Percentiles rank a stretch among this genome's conserved stretches.
Conservation (phyloP, 352 stramenopile genomes). For the Phytophthora sojae region DNA sequence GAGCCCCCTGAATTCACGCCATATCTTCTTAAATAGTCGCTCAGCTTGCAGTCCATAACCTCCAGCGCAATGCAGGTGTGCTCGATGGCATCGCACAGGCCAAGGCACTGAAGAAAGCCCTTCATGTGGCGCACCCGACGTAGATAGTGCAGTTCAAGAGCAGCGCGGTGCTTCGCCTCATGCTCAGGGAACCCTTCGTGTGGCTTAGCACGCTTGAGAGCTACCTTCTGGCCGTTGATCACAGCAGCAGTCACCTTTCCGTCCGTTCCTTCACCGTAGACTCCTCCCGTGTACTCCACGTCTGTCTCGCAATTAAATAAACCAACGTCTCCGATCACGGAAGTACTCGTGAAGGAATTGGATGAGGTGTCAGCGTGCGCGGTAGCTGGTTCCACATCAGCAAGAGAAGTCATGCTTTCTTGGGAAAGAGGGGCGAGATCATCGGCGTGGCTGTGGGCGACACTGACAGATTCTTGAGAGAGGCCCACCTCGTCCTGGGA, state of each 20-base stretch:
- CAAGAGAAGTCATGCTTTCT: slow-evolving; percentile 28
- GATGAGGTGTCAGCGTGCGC: slow-evolving; percentile 18
- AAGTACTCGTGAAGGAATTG: slow-evolving; percentile 76
- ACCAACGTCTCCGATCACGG: slow-evolving; percentile 84
- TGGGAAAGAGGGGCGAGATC: slow-evolving; percentile 37
- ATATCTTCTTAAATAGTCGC: slow-evolving; percentile 83
- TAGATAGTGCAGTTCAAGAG: slow-evolving; percentile 83
- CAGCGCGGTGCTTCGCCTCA: slow-evolving; percentile 82
- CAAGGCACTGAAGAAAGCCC: slow-evolving; percentile 85
- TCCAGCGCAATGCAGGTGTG: slow-evolving; percentile 88
- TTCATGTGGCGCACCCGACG: slow-evolving; percentile 77
- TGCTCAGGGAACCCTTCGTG: slow-evolving; percentile 78
- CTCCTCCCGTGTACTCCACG: slow-evolving; percentile 81
- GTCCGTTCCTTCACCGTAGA: slow-evolving; percentile 88
- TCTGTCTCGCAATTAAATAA: slow-evolving; percentile 87
- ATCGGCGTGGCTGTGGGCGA: slow-evolving; percentile 22
- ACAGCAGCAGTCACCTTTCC: slow-evolving; percentile 81
- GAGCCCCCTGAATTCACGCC: slow-evolving; percentile 50
- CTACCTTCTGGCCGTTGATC: slow-evolving; percentile 82
- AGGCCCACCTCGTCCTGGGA: slow-evolving; percentile 26
- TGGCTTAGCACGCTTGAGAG: slow-evolving; percentile 83
- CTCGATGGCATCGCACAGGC: slow-evolving; percentile 82
- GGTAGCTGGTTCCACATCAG: slow-evolving; percentile 9
- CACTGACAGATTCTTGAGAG: slow-evolving; percentile 35
- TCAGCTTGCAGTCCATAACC: slow-evolving; percentile 91